Percentiles rank a stretch among this genome's conserved stretches.
These are phyloP conservation scores for Picocystis sp. DNA, from an alignment of 163 green algal species.

Conservation along the genomic window DNA sequence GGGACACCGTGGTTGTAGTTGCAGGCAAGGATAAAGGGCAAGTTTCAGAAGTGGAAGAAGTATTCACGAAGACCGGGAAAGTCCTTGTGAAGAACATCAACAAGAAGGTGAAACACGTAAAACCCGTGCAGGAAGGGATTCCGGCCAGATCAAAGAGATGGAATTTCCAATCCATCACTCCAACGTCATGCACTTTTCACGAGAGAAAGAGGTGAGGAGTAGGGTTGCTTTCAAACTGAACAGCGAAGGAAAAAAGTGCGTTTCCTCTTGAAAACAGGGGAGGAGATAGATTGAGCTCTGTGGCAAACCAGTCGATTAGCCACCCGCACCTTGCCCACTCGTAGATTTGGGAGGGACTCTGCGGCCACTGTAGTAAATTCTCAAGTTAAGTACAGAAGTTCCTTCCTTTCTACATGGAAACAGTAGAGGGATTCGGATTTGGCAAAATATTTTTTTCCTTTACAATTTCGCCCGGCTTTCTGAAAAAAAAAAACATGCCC, in stretches of 20 bases:
- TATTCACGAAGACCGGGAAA: constrained; percentile 60
- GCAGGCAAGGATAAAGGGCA: constrained; percentile 86
- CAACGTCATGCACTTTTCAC: constrained; percentile 90
- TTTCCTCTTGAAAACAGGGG: constrained; percentile 76
- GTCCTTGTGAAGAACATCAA: constrained; percentile 86
- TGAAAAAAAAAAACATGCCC: too few species aligned
- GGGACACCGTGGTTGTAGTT: constrained; percentile 79
- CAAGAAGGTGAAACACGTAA: constrained; percentile 69
- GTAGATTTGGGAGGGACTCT: too few species aligned
- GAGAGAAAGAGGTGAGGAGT: constrained; percentile 42
- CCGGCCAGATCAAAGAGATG: constrained; percentile 48
- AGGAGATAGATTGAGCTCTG: constrained; percentile 25
- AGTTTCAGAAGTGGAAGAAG: constrained; percentile 56
- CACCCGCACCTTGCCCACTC: too few species aligned
- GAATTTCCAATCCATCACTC: constrained; percentile 85
- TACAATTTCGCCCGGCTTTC: too few species aligned
- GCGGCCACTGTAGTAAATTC: too few species aligned
- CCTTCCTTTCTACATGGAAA: too few species aligned
- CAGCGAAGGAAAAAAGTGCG: constrained; percentile 67
- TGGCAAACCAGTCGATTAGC: too few species aligned
- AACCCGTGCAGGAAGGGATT: constrained; percentile 50
- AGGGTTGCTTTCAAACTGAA: constrained; percentile 54
- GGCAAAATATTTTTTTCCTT: too few species aligned
- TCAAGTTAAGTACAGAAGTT: too few species aligned
- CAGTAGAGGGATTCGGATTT: too few species aligned